Base-by-base conservation (phyloP, 176 grass and related monocot genomes). In the Aegilops speltoides region DNA sequence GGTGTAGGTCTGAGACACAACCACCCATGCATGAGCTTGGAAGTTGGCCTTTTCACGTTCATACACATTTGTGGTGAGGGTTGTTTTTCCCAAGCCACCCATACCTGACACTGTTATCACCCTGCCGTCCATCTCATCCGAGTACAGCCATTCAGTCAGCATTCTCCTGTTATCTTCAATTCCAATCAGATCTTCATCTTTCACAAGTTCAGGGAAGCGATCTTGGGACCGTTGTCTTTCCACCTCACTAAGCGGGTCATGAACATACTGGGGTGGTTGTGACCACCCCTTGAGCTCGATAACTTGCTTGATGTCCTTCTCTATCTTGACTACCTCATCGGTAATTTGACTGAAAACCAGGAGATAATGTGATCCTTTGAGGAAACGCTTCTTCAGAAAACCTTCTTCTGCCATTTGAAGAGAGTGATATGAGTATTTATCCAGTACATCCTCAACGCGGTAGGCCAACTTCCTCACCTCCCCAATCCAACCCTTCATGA, bases 371-470 rank as follows among this genome's bases (percentile, higher is more conserved):
- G 68, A 23, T 67, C 79, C 79, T 13, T 61, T 83, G 10, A 24
- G 72, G 48, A 83, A 56, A 34, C 29, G 17, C 15, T 45, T 74
- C 24, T 62, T 84, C 52, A 84, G 28, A 48, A 68, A 82, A 11
- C 16, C 2, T 83, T 83, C 68, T 83, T 83, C 82, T 5, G 38
- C 14, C n/a, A 83, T 40, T 73, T 83, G 68, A 83, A 73, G 23
- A 15, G 50, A 38, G 24, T 83, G 34, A 73, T 73, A 83, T n/a
- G 70, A 75, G 57, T 84, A 84, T 43, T 76, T 84, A 7, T 84
- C 82, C 82, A 84, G 63, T 24, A 84, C 68, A 22, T 83, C 68
- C 82, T 83, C 82, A 43, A 83, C 81, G 60, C 24, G 81, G 52
- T 83, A 73, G 22, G 81, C 81, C 23, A 73, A 6, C 68, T 61